These are phyloP conservation scores for Trapa bicornis DNA, from an alignment of 345 rosid genomes.

Conservation along the genomic window DNA sequence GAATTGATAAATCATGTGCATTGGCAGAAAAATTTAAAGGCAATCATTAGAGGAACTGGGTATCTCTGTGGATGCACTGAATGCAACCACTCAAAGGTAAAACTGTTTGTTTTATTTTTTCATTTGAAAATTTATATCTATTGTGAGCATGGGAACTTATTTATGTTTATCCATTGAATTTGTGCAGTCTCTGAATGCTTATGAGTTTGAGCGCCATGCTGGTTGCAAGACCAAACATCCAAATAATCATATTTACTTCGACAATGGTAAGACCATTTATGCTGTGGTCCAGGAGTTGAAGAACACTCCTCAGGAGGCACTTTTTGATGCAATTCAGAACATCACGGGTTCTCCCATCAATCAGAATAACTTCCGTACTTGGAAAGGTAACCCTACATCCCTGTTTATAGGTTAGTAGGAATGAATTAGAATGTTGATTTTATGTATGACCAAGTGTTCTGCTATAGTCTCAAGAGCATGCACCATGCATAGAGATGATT, in stretches of 20 bases:
- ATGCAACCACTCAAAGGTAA: conserved; percentile 41
- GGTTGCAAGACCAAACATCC: conserved; percentile 69
- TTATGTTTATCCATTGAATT: neutral
- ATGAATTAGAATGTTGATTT: neutral
- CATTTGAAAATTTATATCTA: neutral
- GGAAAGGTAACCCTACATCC: conserved; percentile 33
- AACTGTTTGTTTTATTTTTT: neutral
- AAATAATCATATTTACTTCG: conserved; percentile 56
- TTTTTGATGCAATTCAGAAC: conserved; percentile 42
- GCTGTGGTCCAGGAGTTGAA: conserved; percentile 57
- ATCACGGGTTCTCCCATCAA: conserved; percentile 40
- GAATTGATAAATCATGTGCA: neutral
- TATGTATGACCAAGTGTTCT: neutral
- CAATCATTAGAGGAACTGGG: conserved; percentile 38
- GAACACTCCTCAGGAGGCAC: conserved; percentile 41
- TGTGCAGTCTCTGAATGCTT: conserved; percentile 45
- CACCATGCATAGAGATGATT: neutral
- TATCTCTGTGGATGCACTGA: conserved; percentile 48
- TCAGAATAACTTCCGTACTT: conserved; percentile 40
- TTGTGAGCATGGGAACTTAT: neutral
- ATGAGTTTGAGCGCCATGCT: conserved; percentile 59
- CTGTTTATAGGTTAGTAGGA: neutral
- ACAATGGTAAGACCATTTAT: conserved; percentile 57
- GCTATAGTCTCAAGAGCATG: neutral
- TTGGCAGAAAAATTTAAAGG: conserved; percentile 38